Conservation (phyloP, 148 eudicot species). For the Hydrangea macrophylla region DNA sequence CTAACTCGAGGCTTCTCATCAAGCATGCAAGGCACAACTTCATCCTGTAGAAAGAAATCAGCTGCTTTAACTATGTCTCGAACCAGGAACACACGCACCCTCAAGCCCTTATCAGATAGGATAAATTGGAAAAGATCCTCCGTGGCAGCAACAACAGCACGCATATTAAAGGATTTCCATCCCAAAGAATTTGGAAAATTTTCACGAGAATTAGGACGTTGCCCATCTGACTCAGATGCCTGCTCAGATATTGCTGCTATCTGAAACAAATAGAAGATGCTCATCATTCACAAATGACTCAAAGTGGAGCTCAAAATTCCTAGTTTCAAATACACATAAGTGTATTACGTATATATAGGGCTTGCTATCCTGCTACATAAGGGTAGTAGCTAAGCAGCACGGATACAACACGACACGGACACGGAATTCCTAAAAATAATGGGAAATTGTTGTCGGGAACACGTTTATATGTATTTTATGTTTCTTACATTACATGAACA, state of each 20-base stretch:
- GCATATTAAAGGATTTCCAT: conserved; percentile 84
- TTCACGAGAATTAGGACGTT: conserved; percentile 27
- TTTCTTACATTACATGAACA: too few relatives aligned
- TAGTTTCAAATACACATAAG: too few relatives aligned
- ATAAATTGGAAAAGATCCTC: conserved; percentile 86
- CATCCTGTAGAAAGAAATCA: conserved; percentile 66
- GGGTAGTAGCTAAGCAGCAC: too few relatives aligned
- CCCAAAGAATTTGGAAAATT: conserved; percentile 44
- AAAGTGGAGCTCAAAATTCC: neutral
- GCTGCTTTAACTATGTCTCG: conserved; percentile 77
- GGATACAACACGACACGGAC: too few relatives aligned
- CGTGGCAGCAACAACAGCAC: conserved; percentile 82
- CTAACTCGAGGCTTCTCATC: conserved; percentile 24
- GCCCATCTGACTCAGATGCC: conserved; percentile 49
- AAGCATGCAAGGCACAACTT: conserved; percentile 32
- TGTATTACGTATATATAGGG: too few relatives aligned
- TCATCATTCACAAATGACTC: neutral
- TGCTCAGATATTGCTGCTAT: conserved; percentile 87
- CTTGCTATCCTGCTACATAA: too few relatives aligned
- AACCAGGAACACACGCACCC: conserved; percentile 72
- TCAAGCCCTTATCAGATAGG: conserved; percentile 72
- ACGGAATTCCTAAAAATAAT: too few relatives aligned
- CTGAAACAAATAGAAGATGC: conserved; percentile 41
- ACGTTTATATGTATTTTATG: too few relatives aligned
- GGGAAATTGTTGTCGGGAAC: too few relatives aligned